These are phyloP conservation scores for Colletotrichum somersetense DNA, from an alignment of 2,329 filamentous ascomycete genomes.

Conservation along the genomic window DNA sequence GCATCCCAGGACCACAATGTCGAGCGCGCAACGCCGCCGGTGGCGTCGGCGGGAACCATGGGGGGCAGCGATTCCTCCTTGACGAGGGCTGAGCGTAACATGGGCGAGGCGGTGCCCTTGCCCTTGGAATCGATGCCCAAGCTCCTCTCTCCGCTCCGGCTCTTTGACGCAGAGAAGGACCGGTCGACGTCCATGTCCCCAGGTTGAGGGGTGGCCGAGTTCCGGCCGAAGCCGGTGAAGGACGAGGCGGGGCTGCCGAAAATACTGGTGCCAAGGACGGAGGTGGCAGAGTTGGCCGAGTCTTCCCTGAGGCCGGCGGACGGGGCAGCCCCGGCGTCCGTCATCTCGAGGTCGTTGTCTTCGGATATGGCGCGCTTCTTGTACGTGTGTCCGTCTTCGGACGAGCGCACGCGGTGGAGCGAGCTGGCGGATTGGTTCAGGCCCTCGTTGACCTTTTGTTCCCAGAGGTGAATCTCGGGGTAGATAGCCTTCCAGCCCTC, in stretches of 20 bases:
- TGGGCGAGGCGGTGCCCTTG: conserved; percentile 42
- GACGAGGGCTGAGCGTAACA: conserved; percentile 36
- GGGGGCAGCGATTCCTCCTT: conserved; percentile 50
- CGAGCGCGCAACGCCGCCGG: conserved; percentile 55
- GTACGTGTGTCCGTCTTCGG: conserved; percentile 63
- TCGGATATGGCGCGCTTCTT: conserved; percentile 68
- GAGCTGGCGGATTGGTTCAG: conserved; percentile 54
- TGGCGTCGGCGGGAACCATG: conserved; percentile 47
- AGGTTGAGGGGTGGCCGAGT: conserved; percentile 33
- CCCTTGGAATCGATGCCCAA: conserved; percentile 51
- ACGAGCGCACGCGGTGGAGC: conserved; percentile 57
- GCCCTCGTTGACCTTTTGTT: conserved; percentile 68
- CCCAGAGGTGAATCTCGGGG: conserved; percentile 74
- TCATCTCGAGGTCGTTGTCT: conserved; percentile 63
- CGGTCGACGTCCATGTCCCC: conserved; percentile 52
- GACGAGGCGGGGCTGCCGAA: conserved; percentile 48
- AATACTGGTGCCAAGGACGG: conserved; percentile 39
- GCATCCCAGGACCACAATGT: conserved; percentile 65
- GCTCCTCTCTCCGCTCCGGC: conserved; percentile 48
- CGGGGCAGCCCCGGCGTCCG: conserved; percentile 49
- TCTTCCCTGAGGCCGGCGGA: conserved; percentile 45
- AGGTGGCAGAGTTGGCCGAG: conserved; percentile 30
- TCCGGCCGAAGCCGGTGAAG: conserved; percentile 11
- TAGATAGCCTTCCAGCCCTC: conserved; percentile 87
- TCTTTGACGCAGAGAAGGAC: conserved; percentile 49